Conservation (phyloP, 805 yeast genomes). For the Candida montana region DNA sequence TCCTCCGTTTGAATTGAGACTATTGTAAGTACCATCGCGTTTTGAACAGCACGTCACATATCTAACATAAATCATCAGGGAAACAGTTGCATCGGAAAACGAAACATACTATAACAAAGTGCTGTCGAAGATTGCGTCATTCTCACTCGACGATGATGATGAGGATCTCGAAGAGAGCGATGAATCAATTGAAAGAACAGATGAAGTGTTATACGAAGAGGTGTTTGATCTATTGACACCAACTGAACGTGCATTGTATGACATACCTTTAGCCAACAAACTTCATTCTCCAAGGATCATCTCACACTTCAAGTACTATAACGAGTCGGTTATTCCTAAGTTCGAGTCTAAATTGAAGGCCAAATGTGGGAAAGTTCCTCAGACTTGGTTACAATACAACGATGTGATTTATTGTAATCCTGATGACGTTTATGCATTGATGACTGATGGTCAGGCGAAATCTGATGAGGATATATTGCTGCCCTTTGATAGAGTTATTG, state of each 20-base stretch:
- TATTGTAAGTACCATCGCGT: constrained; percentile 18
- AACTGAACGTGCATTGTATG: constrained; percentile 17
- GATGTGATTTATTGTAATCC: constrained; percentile 55
- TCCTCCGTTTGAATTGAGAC: constrained; percentile 23
- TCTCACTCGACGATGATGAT: constrained; percentile 8
- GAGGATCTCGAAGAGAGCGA: constrained; percentile 9
- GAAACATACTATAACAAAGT: constrained; percentile 13
- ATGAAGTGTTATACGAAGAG: constrained; percentile 16
- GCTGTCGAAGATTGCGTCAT: constrained; percentile 10
- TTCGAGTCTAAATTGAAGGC: constrained; percentile 17
- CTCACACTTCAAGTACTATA: constrained; percentile 55
- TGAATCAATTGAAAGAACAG: constrained; percentile 2
- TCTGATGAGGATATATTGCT: constrained; percentile 19
- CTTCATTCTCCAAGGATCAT: constrained; percentile 56
- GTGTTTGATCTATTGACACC: constrained; percentile 16
- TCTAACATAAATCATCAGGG: constrained; percentile 12
- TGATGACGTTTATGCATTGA: constrained; percentile 75
- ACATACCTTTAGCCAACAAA: constrained; percentile 29
- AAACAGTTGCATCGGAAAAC: constrained; percentile 24
- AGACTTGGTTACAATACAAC: constrained; percentile 48
- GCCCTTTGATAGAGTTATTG: constrained; percentile 63
- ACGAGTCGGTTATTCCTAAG: constrained; percentile 27
- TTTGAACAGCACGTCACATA: neutral
- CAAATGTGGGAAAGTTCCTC: constrained; percentile 23
- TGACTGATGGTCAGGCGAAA: constrained; percentile 35